Base-by-base conservation (phyloP, 192 early-diverging fungal species). In the Gamsiella multidivaricata region DNA sequence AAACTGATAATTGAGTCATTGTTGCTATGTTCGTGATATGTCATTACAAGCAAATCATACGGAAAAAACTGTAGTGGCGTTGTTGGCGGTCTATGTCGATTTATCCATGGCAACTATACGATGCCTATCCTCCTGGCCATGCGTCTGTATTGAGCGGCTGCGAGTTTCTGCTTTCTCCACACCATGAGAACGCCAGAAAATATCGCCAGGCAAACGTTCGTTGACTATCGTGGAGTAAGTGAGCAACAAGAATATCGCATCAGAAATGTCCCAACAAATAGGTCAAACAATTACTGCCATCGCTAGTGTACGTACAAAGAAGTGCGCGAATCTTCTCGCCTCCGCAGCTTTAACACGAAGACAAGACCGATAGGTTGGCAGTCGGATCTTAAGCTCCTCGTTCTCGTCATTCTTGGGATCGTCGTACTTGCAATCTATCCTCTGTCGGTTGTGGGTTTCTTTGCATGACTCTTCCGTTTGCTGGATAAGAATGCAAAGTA, bases 51-150 rank as follows among this genome's bases (percentile, higher is more conserved):
- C 25, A 6, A 18, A 37, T 10, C 46, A 3, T 42, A 25, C 32
- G 34, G 26, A 64, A 37, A 46, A 46, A n/a, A 10, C 26, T 26
- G 26, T 8, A n/a, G n/a, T n/a, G n/a, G n/a, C n/a, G n/a, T n/a
- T n/a, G n/a, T n/a, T n/a, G n/a, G n/a, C n/a, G 26, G 26, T 53
- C 29, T 6, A 46, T 18, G 45, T 10, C n/a, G 25, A 31, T 31
- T 53, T 22, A 12, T 53, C 26, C 28, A 5, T 18, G 45, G 17
- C n/a, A 18, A n/a, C 53, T 68, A 76, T 9, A 66, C 74, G 18
- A 69, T 78, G 22, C 74, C 74, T 63, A 78, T 78, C 49, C 74
- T 62, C 25, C 74, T 54, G 10, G 74, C 74, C 60, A 78, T 68
- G 10, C 74, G 74, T 34, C 74, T 46, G 37, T 78, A 78, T n/a